Conservation (phyloP, 2,329 filamentous ascomycete species). For the Cercospora zeae-maydis region DNA sequence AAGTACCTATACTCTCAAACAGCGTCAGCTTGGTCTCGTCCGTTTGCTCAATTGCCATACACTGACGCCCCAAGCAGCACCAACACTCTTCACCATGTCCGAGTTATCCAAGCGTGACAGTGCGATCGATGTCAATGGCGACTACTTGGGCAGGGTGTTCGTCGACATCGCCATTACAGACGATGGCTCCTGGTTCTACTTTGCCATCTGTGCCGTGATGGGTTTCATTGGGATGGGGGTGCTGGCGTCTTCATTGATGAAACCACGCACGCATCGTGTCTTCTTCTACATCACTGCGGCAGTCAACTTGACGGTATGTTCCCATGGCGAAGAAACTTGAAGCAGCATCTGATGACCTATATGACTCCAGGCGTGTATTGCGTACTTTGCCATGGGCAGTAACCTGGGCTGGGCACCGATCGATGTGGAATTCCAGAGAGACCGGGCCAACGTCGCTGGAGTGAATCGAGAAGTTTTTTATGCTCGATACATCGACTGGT, state of each 20-base stretch:
- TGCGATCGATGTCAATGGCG: constrained; percentile 30
- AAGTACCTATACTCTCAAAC: not conserved
- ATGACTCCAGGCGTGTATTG: constrained; percentile 46
- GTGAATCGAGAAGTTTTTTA: constrained; percentile 59
- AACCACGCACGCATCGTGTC: constrained; percentile 50
- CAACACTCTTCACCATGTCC: constrained; percentile 8
- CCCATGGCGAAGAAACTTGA: not conserved
- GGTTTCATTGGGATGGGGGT: constrained; percentile 50
- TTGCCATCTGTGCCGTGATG: constrained; percentile 59
- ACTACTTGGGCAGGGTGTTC: constrained; percentile 45
- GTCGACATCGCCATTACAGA: constrained; percentile 58
- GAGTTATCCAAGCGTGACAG: constrained; percentile 16
- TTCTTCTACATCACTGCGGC: constrained; percentile 59
- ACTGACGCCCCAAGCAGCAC: not conserved
- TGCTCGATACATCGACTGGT: constrained; percentile 61
- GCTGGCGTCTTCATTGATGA: constrained; percentile 8
- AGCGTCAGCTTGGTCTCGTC: not conserved
- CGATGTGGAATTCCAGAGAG: constrained; percentile 52
- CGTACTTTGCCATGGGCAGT: constrained; percentile 61
- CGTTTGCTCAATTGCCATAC: not conserved
- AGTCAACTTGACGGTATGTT: constrained; percentile 48
- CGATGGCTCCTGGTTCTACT: constrained; percentile 62
- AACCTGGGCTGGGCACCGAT: constrained; percentile 60
- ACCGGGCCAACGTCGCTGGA: constrained; percentile 44
- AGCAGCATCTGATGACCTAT: constrained; percentile 1